These are phyloP conservation scores for Anacardium occidentale DNA, from an alignment of 345 rosid species.

Conservation along the genomic window DNA sequence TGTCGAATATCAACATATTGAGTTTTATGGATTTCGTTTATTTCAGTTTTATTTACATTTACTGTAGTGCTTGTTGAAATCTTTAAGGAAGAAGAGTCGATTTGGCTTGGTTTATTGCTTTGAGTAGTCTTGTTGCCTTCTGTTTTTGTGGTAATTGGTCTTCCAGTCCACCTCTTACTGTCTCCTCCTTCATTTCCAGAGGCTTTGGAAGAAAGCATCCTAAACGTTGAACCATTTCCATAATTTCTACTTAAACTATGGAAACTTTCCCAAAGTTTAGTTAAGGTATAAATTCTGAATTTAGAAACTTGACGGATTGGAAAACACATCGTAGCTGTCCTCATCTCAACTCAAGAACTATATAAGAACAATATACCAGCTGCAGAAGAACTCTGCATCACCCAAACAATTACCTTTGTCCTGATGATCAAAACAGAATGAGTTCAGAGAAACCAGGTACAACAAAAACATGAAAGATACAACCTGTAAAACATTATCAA, in stretches of 20 bases:
- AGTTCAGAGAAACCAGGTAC: neutral
- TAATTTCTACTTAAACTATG: conserved; percentile 28
- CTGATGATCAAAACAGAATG: conserved; percentile 27
- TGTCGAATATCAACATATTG: conserved; percentile 46
- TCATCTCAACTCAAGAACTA: conserved; percentile 38
- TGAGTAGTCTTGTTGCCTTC: conserved; percentile 34
- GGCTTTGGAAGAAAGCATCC: conserved; percentile 40
- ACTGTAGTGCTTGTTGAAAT: conserved; percentile 42
- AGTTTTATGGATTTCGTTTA: conserved; percentile 34
- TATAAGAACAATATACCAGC: conserved; percentile 23
- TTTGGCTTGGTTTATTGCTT: conserved; percentile 33
- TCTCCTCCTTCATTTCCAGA: conserved; percentile 51
- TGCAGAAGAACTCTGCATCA: conserved; percentile 20
- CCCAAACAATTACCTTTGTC: conserved; percentile 19
- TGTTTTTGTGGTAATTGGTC: conserved; percentile 48
- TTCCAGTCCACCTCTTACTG: conserved; percentile 55
- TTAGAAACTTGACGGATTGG: conserved; percentile 65
- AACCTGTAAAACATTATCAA: neutral
- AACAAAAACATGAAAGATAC: neutral
- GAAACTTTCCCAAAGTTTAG: conserved; percentile 45
- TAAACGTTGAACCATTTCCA: conserved; percentile 34
- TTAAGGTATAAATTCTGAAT: conserved; percentile 46
- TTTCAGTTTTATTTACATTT: conserved; percentile 38
- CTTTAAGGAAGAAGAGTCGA: conserved; percentile 41
- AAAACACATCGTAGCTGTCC: conserved; percentile 51